Percentiles rank a stretch among this genome's conserved stretches.
phyloP scores from a whole-genome alignment of 495 filamentous ascomycete species.

The Geoglossum glabrum region DNA sequence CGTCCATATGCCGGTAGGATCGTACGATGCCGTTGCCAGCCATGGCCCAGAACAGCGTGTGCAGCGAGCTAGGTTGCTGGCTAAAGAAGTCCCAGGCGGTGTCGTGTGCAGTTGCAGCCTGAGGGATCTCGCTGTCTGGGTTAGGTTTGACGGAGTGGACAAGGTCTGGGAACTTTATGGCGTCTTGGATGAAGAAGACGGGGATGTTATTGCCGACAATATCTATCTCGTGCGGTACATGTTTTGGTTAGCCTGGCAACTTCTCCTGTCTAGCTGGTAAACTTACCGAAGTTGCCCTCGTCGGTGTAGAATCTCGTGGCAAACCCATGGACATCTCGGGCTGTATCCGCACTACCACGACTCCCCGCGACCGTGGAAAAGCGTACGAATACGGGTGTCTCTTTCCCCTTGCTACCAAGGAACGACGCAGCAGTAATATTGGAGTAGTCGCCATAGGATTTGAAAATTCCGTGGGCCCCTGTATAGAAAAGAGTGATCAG shows the following conservation, averaged over 20 bases:
- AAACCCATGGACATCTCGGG: conserved; percentile 57
- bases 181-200: conserved; percentile 64
- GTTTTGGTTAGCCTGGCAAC: background rate
- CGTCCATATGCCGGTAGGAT: conserved; percentile 50
- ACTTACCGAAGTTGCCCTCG: conserved; percentile 44
- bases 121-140: conserved; percentile 40
- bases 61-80: conserved; percentile 46
- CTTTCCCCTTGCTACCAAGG: conserved; percentile 35
- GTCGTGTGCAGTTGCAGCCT: conserved; percentile 12
- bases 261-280: background rate
- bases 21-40: conserved; percentile 48
- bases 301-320: conserved; percentile 41
- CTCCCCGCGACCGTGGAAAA: conserved; percentile 60
- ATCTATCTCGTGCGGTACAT: conserved; percentile 20
- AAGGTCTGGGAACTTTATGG: conserved; percentile 53
- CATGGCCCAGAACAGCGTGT: conserved; percentile 54
- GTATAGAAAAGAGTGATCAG: background rate
- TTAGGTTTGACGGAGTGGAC: conserved; percentile 61
- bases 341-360: conserved; percentile 47
- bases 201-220: conserved; percentile 53
- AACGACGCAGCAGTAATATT: background rate
- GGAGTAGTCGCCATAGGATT: background rate
- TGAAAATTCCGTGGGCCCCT: background rate
- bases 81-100: conserved; percentile 48
- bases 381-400: conserved; percentile 51